These are phyloP conservation scores for Yamadazyma takamatsuzukensis DNA, from an alignment of 805 yeast species.

Conservation along the genomic window DNA sequence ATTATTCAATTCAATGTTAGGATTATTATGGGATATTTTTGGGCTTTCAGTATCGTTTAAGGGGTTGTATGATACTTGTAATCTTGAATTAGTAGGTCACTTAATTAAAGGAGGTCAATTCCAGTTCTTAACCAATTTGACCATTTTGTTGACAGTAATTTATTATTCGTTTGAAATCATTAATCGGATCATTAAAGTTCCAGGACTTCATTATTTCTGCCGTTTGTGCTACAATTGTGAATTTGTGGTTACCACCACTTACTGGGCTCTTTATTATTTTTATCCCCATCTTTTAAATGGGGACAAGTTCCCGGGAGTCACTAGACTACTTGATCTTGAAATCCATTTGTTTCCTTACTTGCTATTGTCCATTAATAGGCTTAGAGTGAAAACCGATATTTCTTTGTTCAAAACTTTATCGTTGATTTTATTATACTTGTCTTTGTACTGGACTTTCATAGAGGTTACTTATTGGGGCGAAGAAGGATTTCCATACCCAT, in stretches of 20 bases:
- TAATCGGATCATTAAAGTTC: not conserved
- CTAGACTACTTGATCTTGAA: conserved; percentile 16
- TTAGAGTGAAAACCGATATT: not conserved
- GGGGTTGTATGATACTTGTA: conserved; percentile 5
- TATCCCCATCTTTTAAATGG: conserved; percentile 16
- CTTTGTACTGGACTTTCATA: conserved; percentile 16
- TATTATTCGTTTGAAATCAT: conserved; percentile 2
- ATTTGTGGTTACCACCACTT: conserved; percentile 19
- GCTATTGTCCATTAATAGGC: conserved; percentile 10
- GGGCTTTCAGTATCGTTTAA: not conserved
- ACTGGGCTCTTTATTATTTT: conserved; percentile 18
- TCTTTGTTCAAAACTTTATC: conserved; percentile 7
- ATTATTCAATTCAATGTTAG: too few species aligned
- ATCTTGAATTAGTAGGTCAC: conserved; percentile 16
- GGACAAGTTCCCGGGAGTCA: conserved; percentile 15
- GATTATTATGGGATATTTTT: too few species aligned
- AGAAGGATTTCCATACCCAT: conserved; percentile 9
- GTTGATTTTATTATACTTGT: conserved; percentile 9
- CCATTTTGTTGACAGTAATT: conserved; percentile 10
- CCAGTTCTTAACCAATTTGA: conserved; percentile 23
- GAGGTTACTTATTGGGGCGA: conserved; percentile 10
- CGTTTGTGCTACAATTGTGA: conserved; percentile 17
- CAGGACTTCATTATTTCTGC: conserved; percentile 2
- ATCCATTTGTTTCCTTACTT: conserved; percentile 25
- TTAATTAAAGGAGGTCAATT: conserved; percentile 19